Evolutionary conservation across 495 filamentous ascomycete genomes (phyloP), one percentile per base, ranked within the genome.

Genomic region (Aspergillus hancockii): DNA sequence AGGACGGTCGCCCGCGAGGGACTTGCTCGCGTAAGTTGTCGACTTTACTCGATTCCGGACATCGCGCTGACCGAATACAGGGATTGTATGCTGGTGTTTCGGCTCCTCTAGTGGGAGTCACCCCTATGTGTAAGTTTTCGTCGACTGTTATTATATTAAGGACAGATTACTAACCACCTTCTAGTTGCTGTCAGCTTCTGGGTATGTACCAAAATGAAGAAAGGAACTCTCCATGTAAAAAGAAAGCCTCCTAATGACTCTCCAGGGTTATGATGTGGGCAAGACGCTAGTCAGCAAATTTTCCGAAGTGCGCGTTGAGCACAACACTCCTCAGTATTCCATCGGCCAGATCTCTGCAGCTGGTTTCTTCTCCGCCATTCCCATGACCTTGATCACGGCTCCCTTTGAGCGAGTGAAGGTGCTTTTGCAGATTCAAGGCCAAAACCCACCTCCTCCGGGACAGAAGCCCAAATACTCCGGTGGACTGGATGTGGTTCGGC

Each of bases 361-460:
- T 13, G 94, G 94, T 54, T 97, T 97, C 85, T 97, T 98, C 86
- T 93, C 90, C 65, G 94, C 94, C 49, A 91, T 98, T 59, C 94
- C 94, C 63, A 96, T 96, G 92, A 98, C 95, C 0, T 72, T 92
- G 71, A 97, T 98, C 77, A 98, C 94, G 4, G 94, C 95, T 0
- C 94, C 95, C 57, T 97, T 98, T 67, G 94, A 98, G 83, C 93
- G 94, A 61, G 92, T 98, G 63, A 98, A 98, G 79, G 93, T 98
- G 18, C 91, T 98, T 50, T 87, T 98, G 3, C 94, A 98, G 74
- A 96, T 98, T 59, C 94, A 98, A 71, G 93, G 93, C 62, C 93
- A 97, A 73, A 93, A 93, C 73, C 73, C 83, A 31, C 85, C 93
- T 10, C 83, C 88, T 0, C 88, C 92, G 0, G 94, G 93, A 62